Base-by-base conservation (phyloP, 345 rosid genomes). In the Raphanus raphanistrum region DNA sequence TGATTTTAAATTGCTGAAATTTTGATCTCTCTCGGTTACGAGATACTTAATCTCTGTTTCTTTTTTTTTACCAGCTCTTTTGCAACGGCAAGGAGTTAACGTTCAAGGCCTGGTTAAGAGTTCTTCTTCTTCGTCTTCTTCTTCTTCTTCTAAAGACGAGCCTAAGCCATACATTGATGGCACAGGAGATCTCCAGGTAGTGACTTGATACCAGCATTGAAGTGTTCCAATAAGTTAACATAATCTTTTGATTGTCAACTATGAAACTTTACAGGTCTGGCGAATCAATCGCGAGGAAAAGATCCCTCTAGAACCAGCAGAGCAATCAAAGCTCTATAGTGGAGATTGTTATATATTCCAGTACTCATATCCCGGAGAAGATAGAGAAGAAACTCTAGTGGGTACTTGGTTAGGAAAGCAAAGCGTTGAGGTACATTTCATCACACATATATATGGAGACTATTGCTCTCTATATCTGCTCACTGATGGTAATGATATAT, bases 391-490 rank as follows among this genome's bases (percentile, higher is more conserved):
- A 70, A 66, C 79, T 83, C 89, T 96, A 57, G 84, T 93, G 50
- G 98, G 99, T 82, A 87, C 96, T 68, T 96, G 98, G 98, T 84
- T 91, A 59, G 99, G 99, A 71, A 90, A 88, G 90, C 90, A 87
- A 80, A 90, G 98, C 58, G 84, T 87, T n/a, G 91, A 93, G 93
- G 99, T 96, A 63, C 80, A 63, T 26, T 79, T 59, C 25, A 21
- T 58, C 50, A 69, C 31, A 65, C 12, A 7, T 4, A 7, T 4
- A 45, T 38, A 66, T 38, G 10, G 48, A 54, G 71, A 11, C 43
- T 64, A 32, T 41, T 70, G 15, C 55, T 70, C 32, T 11, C 76
- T 57, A 7, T 65, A 21, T 17, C 17, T 43, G 32, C 68, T 80
- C 41, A 71, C 57, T 75, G 75, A 15, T 75, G 45, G 63, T 71